Conservation (phyloP, 164 flowering plant genomes). For the Taxillus chinensis region DNA sequence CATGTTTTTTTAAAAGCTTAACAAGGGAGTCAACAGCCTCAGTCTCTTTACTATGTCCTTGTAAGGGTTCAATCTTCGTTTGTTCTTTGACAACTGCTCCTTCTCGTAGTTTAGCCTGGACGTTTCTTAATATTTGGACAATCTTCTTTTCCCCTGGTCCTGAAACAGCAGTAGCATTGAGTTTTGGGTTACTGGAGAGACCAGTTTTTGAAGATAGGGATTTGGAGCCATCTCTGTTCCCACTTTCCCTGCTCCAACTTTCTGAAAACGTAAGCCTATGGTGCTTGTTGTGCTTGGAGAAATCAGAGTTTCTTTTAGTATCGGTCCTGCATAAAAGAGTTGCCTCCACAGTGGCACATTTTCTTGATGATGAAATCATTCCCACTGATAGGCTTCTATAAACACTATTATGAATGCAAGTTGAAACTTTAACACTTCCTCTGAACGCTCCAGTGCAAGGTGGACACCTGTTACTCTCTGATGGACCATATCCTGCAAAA, state of each 20-base stretch:
- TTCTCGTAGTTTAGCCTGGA: constrained; percentile 83
- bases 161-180: constrained; percentile 54
- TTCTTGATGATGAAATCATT: constrained; percentile 19
- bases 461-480: constrained; percentile 41
- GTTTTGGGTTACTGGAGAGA: constrained; percentile 40
- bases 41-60: constrained; percentile 48
- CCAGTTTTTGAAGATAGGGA: constrained; percentile 58
- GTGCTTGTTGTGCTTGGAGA: constrained; percentile 53
- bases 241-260: constrained; percentile 48
- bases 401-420: constrained; percentile 22
- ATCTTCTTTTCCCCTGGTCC: constrained; percentile 84
- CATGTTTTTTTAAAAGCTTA: constrained; percentile 65
- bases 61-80: constrained; percentile 43
- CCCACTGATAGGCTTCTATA: constrained; percentile 15
- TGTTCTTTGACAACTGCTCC: constrained; percentile 66
- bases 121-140: constrained; percentile 75
- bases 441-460: constrained; percentile 51
- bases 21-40: constrained; percentile 89
- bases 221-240: constrained; percentile 41
- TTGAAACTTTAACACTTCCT: constrained; percentile 26
- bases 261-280: constrained; percentile 26
- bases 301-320: constrained; percentile 70
- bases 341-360: constrained; percentile 21
- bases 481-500: constrained; percentile 43
- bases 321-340: constrained; percentile 44